Base-by-base conservation (phyloP, 164 flowering plant species). In the Piper longum region DNA sequence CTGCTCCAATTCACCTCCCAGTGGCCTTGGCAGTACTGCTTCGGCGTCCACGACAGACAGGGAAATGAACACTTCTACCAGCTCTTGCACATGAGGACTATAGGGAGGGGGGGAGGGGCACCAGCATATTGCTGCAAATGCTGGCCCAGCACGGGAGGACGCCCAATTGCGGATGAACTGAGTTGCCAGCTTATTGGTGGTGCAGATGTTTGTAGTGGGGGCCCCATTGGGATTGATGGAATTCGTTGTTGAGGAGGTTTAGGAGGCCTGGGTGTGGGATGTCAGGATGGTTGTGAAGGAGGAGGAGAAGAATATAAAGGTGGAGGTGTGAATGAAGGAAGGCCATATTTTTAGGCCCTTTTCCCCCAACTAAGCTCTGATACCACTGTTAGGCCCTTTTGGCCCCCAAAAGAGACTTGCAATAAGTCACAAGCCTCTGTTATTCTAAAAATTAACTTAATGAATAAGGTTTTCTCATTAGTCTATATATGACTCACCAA, bases 1-100 rank as follows among this genome's bases (percentile, higher is more conserved):
- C 73, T 84, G 89, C 67, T 77, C 80, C n/a, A n/a, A n/a, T 73
- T 85, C 95, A 57, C 95, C 97, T 59, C 88, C 91, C 75, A 93
- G 69, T 36, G 98, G 98, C 77, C 95, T 86, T 40, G 97, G 98
- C 67, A 93, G 64, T 65, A n/a, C n/a, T n/a, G 82, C 73, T 63
- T 83, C 84, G 19, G 73, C 43, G 79, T 93, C 89, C 17, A 83
- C 85, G 68, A 93, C 67, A 41, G 96, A 76, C 5, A 93, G 83
- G 2, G 92, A 85, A 69, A 62, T 79, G 69, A 93, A 93, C 62
- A 89, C 96, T 70, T 93, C 98, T 16, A 71, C 71, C 77, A 93
- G 75, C 16, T 82, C 83, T 70, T 86, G 95, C 41, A 75, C 18
- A 26, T n/a, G n/a, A n/a, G 79, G 17, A 56, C 77, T 2, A 73